Conservation (phyloP, 2,329 filamentous ascomycete species). For the Sphaerulina musiva region DNA sequence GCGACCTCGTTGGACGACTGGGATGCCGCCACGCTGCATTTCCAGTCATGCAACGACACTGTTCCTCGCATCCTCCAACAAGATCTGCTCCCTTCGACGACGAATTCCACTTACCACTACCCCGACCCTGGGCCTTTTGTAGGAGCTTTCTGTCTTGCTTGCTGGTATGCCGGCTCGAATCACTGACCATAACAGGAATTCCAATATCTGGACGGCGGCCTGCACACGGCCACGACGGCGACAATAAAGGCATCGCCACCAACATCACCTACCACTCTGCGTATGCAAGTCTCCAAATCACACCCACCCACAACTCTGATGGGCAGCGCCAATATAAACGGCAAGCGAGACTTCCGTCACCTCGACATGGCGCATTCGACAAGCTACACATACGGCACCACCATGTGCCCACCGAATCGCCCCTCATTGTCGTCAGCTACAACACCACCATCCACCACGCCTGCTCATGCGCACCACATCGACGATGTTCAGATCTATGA, state of each 20-base stretch:
- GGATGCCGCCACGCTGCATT: not conserved
- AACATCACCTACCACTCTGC: conserved; percentile 7
- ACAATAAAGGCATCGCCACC: conserved; percentile 4
- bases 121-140: conserved; percentile 15
- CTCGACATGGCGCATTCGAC: conserved; percentile 23
- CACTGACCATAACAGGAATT: conserved; percentile 21
- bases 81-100: conserved; percentile 1
- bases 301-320: not conserved
- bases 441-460: conserved; percentile 1
- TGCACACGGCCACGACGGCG: not conserved
- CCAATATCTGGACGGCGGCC: conserved; percentile 10
- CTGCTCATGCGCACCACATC: conserved; percentile 29
- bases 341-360: conserved; percentile 23
- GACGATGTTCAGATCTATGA: conserved; percentile 24
- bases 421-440: not conserved
- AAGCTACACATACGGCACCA: conserved; percentile 24
- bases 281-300: conserved; percentile 11
- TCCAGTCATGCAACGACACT: conserved; percentile 4
- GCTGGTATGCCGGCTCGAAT: conserved; percentile 12
- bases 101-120: conserved; percentile 3
- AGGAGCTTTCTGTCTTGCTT: conserved; percentile 17
- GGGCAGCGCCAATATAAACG: conserved; percentile 16
- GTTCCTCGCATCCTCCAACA: conserved; percentile 16
- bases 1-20: conserved; percentile 1
- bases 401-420: not conserved